These are phyloP conservation scores for Auxenochlorella pyrenoidosa DNA, from an alignment of 139 green algal genomes.

Conservation along the genomic window DNA sequence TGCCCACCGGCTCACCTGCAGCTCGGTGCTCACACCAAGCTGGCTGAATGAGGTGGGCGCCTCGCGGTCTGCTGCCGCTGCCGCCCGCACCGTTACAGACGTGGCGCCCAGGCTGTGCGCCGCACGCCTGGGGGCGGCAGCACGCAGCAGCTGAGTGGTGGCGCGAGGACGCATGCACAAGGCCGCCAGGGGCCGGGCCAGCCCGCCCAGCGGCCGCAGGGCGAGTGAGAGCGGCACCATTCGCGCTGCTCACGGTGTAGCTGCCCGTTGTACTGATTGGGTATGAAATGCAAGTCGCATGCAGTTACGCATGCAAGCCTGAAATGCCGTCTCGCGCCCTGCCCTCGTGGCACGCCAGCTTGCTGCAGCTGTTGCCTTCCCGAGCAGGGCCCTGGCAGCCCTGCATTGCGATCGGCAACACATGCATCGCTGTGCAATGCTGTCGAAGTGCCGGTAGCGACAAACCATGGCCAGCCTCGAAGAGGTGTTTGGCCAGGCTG, in stretches of 20 bases:
- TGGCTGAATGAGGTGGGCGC: conserved; percentile 50
- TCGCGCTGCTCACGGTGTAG: too few species aligned
- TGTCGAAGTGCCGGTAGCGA: background rate
- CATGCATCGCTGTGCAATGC: background rate
- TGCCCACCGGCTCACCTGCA: background rate
- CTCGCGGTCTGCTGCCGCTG: conserved; percentile 8
- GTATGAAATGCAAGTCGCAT: too few species aligned
- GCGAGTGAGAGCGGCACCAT: background rate
- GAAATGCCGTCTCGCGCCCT: too few species aligned
- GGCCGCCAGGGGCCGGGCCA: background rate
- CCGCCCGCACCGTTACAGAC: conserved; percentile 4
- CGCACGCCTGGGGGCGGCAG: background rate
- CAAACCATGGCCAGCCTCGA: background rate
- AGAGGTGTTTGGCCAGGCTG: background rate
- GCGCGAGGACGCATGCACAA: background rate
- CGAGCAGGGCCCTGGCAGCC: too few species aligned
- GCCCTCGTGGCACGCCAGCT: too few species aligned
- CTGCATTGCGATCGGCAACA: too few species aligned
- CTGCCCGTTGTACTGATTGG: too few species aligned
- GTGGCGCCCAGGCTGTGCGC: background rate
- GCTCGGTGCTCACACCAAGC: conserved; percentile 53
- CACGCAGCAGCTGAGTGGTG: background rate
- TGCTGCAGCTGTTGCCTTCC: too few species aligned
- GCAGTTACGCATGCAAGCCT: too few species aligned
- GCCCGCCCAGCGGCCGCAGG: background rate